These are phyloP conservation scores for Candida maris DNA, from an alignment of 805 yeast genomes.

Conservation along the genomic window DNA sequence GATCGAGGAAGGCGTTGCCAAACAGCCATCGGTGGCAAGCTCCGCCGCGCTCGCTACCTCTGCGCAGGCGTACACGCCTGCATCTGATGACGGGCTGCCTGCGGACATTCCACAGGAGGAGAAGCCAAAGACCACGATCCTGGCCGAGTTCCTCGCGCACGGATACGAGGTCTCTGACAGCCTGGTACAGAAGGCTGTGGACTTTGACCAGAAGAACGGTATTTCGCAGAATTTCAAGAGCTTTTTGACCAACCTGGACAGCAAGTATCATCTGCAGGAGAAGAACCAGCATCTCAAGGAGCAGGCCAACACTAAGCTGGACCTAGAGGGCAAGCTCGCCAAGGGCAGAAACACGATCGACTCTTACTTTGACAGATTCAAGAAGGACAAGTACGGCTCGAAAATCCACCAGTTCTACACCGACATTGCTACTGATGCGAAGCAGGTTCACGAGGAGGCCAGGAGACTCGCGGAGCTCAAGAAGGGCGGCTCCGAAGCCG, in stretches of 20 bases:
- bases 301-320: slow-evolving; percentile 39
- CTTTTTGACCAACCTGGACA: slow-evolving; percentile 54
- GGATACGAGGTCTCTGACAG: slow-evolving; percentile 68
- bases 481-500: slow-evolving; percentile 21
- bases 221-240: slow-evolving; percentile 50
- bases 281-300: slow-evolving; percentile 37
- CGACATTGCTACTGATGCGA: slow-evolving; percentile 50
- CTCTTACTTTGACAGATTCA: slow-evolving; percentile 45
- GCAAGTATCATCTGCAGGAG: slow-evolving; percentile 57
- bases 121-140: slow-evolving; percentile 70
- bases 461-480: slow-evolving; percentile 62
- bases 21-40: slow-evolving; percentile 17
- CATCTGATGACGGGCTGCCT: slow-evolving; percentile 11
- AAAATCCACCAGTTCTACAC: slow-evolving; percentile 61
- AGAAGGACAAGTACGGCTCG: slow-evolving; percentile 48
- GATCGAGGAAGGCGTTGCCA: slow-evolving; percentile 28
- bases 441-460: slow-evolving; percentile 72
- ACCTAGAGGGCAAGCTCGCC: slow-evolving; percentile 37
- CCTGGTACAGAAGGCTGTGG: slow-evolving; percentile 56
- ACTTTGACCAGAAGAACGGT: slow-evolving; percentile 64
- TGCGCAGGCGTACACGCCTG: slow-evolving; percentile 6
- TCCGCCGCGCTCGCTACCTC: slow-evolving; percentile 7
- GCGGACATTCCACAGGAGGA: slow-evolving; percentile 67
- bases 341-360: slow-evolving; percentile 36
- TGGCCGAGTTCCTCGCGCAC: slow-evolving; percentile 72